Base-by-base conservation (phyloP, 495 filamentous ascomycete species). In the Neurospora tetraspora region DNA sequence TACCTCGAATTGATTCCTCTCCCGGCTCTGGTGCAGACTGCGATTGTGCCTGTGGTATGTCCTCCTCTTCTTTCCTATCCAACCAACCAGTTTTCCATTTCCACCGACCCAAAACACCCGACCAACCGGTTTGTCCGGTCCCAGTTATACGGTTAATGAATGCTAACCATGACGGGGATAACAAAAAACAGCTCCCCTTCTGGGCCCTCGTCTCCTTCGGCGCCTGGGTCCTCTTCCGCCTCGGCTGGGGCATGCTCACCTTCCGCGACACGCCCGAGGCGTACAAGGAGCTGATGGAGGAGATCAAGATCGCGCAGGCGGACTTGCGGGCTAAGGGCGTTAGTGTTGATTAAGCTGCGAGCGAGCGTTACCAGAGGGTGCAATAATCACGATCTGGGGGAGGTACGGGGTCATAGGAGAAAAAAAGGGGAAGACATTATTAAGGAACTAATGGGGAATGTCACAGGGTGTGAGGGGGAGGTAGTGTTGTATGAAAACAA, bases 231-330 rank as follows among this genome's bases (percentile, higher is more conserved):
- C 90, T 98, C 70, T 93, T 91, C 85, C 93, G 93, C 74, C 88
- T 99, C 37, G 96, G 96, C 70, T 89, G 89, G 85, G 95, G 95
- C 45, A 92, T 99, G 75, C 85, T 97, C 76, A 97, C 94, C 43
- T 99, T 99, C 87, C 94, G 96, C 83, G 93, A 98, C 83, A 94
- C 96, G 14, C 95, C 96, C 70, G 89, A 92, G 74, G 96, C 96
- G 72, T 91, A 98, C 81, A 87, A 90, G 76, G 95, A 97, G 83
- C 83, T 99, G 75, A 92, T 97, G 86, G 89, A 86, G 80, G 89
- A 94, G 85, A 93, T 94, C 78, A 85, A 92, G 76, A 68, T 88
- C 77, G 91, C 91, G 65, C 88, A 89, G 83, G 81, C 78, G 71
- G 91, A 94, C 70, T 81, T 94, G 79, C 83, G 86, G 73, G 81